phyloP scores from a whole-genome alignment of 768 basidiomycete genomes.

The Boletales sp. region DNA sequence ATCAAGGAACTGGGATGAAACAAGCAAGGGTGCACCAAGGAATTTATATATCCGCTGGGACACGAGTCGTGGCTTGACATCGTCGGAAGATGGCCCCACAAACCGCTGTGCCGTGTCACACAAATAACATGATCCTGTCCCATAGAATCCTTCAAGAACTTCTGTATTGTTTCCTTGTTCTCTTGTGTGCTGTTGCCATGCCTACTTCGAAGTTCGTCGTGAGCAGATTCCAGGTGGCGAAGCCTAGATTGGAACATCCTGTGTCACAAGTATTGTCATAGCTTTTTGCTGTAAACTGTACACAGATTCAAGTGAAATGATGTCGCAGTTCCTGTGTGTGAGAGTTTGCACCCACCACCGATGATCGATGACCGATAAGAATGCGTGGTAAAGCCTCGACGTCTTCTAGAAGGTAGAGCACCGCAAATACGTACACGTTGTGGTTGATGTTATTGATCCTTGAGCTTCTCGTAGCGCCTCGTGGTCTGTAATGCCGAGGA shows the following conservation, averaged over 20 bases:
- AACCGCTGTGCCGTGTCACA: background rate
- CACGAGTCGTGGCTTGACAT: background rate
- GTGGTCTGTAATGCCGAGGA: too few species aligned
- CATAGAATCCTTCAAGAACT: background rate
- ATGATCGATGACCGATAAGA: too few species aligned
- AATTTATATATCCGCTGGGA: conserved; percentile 10
- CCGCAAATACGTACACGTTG: background rate
- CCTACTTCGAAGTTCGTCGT: background rate
- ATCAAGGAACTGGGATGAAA: background rate
- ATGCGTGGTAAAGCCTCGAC: too few species aligned
- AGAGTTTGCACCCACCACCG: background rate
- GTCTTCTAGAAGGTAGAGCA: too few species aligned
- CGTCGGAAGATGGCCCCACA: background rate
- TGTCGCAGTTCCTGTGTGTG: background rate
- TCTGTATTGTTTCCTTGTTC: conserved; percentile 2
- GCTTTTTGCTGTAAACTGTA: background rate
- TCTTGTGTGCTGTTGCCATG: background rate
- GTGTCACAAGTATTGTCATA: background rate
- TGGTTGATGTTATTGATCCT: background rate
- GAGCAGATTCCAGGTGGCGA: too few species aligned
- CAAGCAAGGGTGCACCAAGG: background rate
- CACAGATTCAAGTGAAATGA: too few species aligned
- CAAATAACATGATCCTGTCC: too few species aligned
- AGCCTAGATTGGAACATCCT: background rate
- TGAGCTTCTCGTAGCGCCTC: background rate